A percentile compares a stretch with the other conserved stretches of the same genome.
Evolutionary conservation across 768 basidiomycete genomes (phyloP).

Genomic region (Trametes maxima): DNA sequence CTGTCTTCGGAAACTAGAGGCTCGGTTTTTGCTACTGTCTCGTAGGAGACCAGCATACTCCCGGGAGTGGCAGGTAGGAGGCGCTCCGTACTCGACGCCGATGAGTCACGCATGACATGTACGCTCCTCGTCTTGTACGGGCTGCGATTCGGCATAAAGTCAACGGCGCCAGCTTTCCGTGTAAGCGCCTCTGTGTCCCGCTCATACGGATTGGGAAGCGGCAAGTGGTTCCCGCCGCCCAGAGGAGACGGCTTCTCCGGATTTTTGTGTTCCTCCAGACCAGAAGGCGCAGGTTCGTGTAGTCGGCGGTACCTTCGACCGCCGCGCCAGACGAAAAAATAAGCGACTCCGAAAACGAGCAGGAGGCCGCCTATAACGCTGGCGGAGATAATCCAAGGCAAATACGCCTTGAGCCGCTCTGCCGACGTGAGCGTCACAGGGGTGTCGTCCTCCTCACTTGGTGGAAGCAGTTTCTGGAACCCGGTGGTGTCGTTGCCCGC

Average conservation of each 20-base stretch:
- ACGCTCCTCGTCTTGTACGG: conserved; percentile 5
- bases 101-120: not conserved
- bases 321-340: conserved; percentile 23
- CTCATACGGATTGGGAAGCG: conserved; percentile 3
- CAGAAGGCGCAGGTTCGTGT: conserved; percentile 31
- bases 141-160: conserved; percentile 4
- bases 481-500: conserved; percentile 35
- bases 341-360: conserved; percentile 21
- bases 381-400: conserved; percentile 33
- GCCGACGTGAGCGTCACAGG: conserved; percentile 14
- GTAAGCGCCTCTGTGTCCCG: not conserved
- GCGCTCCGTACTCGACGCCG: not conserved
- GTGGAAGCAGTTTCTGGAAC: conserved; percentile 27
- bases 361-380: conserved; percentile 26
- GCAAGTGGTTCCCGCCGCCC: not conserved
- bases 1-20: not conserved
- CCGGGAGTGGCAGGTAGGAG: not conserved
- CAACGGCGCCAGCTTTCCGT: not conserved
- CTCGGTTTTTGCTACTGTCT: not conserved
- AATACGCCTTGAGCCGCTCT: conserved; percentile 26
- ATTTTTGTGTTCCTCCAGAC: conserved; percentile 22
- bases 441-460: conserved; percentile 23
- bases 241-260: not conserved
- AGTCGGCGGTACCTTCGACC: conserved; percentile 27
- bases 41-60: not conserved